Evolutionary conservation across 495 filamentous ascomycete species (phyloP), one percentile per base, ranked within the genome.

Genomic region (Barbatosphaeria neglecta): DNA sequence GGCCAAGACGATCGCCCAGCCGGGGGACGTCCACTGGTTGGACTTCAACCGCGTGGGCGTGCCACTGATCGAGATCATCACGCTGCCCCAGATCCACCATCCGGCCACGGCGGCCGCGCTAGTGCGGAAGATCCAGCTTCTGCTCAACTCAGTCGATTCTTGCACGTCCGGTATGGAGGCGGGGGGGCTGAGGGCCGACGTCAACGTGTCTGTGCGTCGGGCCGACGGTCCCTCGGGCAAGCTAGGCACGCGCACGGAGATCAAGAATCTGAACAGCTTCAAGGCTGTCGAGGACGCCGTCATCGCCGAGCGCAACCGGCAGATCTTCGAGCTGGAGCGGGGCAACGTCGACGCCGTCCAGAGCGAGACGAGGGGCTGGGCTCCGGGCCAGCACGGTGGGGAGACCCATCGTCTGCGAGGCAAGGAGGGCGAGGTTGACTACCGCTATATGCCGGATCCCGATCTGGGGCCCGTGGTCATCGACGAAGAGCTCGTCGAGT

Each of bases 381-480:
- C 86, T 2, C 73, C 93, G 43, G 83, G 82, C 1, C 31, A 78
- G 79, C 41, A 85, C 78, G 31, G 13, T n/a, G 31, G 39, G 33
- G 85, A 82, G 42, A 87, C 85, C 48, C 90, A 84, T 17, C 75
- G 78, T 19, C 62, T 98, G 15, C 76, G 92, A 51, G 89, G 87
- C 10, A 98, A 98, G 63, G 92, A 98, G 57, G 93, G 92, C 35
- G 90, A 95, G 55, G 87, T 97, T 2, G 92, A 98, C 55, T 98
- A 98, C 59, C 74, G 92, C 38, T 98, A 97, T 61, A 97, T 98
- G 93, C 92, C 92, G 1, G 92, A 99, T 60, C 87, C 92, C 2
- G 92, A 99, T 62, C 67, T 99, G 9, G 75, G 75, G 0, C 86
- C 93, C 0, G 69, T 99, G 9, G 56, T 86, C 4, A 82, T 99